Percentiles rank a stretch among this genome's conserved stretches.
phyloP scores from a whole-genome alignment of 768 basidiomycete genomes.

The Auricularia sp. region DNA sequence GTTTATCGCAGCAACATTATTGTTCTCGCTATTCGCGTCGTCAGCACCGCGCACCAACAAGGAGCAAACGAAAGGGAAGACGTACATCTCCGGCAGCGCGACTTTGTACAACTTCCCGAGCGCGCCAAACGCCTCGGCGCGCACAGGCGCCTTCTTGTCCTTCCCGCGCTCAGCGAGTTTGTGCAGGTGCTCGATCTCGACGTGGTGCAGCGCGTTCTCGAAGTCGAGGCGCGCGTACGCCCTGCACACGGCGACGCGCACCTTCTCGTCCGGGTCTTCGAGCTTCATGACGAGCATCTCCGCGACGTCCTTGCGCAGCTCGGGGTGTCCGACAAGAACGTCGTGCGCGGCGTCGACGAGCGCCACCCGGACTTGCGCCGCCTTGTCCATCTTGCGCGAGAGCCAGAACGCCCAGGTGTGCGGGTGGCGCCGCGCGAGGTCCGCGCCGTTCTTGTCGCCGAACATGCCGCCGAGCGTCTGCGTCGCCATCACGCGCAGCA shows the following conservation, averaged over 20 bases:
- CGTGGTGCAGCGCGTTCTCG: slow-evolving; percentile 79
- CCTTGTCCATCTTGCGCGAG: slow-evolving; percentile 66
- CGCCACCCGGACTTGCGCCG: slow-evolving; percentile 55
- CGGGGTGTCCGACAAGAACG: slow-evolving; percentile 54
- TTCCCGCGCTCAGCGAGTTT: slow-evolving; percentile 58
- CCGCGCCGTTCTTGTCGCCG: slow-evolving; percentile 58
- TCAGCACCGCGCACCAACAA: slow-evolving; percentile 2
- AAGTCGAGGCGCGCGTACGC: slow-evolving; percentile 79
- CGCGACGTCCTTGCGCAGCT: slow-evolving; percentile 60
- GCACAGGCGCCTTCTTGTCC: slow-evolving; percentile 71
- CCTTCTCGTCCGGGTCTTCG: slow-evolving; percentile 82
- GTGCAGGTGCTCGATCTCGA: slow-evolving; percentile 51
- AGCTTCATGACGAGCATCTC: slow-evolving; percentile 63
- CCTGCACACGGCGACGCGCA: slow-evolving; percentile 76
- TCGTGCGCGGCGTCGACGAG: slow-evolving; percentile 63
- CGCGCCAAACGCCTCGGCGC: slow-evolving; percentile 59
- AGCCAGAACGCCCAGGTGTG: slow-evolving; percentile 82
- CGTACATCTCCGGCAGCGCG: slow-evolving; percentile 87
- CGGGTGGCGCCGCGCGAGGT: slow-evolving; percentile 72
- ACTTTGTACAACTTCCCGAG: slow-evolving; percentile 69
- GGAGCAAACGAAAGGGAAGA: slow-evolving; percentile 5
- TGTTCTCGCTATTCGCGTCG: slow-evolving; percentile 52
- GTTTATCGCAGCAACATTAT: slow-evolving; percentile 54
- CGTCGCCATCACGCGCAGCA: slow-evolving; percentile 70
- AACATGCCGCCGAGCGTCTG: slow-evolving; percentile 87